Evolutionary conservation across 2,329 filamentous ascomycete species (phyloP).

Genomic region (Apiospora koreana): DNA sequence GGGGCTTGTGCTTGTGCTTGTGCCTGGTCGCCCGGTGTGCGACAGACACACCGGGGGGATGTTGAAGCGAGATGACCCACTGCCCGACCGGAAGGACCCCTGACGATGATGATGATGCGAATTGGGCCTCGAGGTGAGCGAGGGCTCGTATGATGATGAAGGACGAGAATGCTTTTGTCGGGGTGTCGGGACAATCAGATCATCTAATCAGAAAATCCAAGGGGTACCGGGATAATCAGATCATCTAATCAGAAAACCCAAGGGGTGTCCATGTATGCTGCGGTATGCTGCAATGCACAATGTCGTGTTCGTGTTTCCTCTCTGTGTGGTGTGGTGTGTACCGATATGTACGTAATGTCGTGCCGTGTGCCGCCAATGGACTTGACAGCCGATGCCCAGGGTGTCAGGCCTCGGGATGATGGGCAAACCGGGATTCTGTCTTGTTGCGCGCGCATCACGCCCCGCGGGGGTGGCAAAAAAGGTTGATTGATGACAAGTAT

Average conservation of each 20-base stretch:
- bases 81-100: not conserved
- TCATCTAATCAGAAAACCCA: slow-evolving; percentile 9
- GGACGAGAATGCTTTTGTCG: not conserved
- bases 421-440: not conserved
- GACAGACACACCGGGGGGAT: not conserved
- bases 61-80: not conserved
- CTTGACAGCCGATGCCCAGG: not conserved
- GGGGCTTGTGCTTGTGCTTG: not conserved
- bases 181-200: not conserved
- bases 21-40: not conserved
- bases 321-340: not conserved
- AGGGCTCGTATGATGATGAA: no score
- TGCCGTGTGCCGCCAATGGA: not conserved
- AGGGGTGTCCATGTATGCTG: not conserved
- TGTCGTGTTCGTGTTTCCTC: not conserved
- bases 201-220: slow-evolving; percentile 9
- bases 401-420: not conserved
- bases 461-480: not conserved
- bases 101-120: no score
- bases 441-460: not conserved
- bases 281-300: not conserved
- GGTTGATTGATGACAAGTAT: not conserved
- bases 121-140: no score
- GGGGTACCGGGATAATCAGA: not conserved
- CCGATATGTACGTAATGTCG: not conserved